Percentiles rank a stretch among this genome's conserved stretches.
Evolutionary conservation across 2,329 filamentous ascomycete genomes (phyloP).

Genomic region (Ophiostoma ulmi): DNA sequence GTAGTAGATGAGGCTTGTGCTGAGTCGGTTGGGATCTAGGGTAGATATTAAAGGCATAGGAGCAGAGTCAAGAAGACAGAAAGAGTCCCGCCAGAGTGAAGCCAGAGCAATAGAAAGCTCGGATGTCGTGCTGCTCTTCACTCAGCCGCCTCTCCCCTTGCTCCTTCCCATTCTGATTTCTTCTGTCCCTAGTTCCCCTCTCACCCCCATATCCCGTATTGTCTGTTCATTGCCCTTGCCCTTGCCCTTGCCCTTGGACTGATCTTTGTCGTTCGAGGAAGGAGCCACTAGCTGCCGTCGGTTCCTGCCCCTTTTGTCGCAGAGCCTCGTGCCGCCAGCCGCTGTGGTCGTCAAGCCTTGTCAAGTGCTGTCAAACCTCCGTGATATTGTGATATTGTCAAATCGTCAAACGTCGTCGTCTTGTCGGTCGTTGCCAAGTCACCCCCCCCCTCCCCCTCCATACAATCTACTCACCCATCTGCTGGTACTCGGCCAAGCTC

Average conservation of each 20-base stretch:
- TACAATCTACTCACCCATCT: slow-evolving; percentile 65
- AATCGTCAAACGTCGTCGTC: neutral
- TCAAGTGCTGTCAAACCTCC: neutral
- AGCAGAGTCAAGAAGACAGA: neutral
- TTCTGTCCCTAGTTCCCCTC: neutral
- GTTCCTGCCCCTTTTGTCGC: slow-evolving; percentile 2
- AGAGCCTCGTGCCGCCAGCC: neutral
- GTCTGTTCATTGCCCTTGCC: neutral
- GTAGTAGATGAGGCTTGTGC: neutral
- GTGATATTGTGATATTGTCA: neutral
- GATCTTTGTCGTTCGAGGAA: neutral
- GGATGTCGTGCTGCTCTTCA: neutral
- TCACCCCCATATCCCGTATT: neutral
- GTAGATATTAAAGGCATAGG: neutral
- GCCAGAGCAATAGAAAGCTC: neutral
- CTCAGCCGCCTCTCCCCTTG: neutral
- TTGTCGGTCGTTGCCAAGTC: neutral
- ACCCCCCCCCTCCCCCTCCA: slow-evolving; percentile 16
- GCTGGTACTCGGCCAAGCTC: slow-evolving; percentile 87
- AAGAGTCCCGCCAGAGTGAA: neutral
- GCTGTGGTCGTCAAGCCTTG: neutral
- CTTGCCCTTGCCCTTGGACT: too few relatives aligned
- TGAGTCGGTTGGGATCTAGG: neutral
- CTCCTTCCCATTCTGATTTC: neutral
- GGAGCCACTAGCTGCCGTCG: neutral